These are phyloP conservation scores for Fusarium piperis DNA, from an alignment of 2,329 filamentous ascomycete genomes.

Conservation along the genomic window DNA sequence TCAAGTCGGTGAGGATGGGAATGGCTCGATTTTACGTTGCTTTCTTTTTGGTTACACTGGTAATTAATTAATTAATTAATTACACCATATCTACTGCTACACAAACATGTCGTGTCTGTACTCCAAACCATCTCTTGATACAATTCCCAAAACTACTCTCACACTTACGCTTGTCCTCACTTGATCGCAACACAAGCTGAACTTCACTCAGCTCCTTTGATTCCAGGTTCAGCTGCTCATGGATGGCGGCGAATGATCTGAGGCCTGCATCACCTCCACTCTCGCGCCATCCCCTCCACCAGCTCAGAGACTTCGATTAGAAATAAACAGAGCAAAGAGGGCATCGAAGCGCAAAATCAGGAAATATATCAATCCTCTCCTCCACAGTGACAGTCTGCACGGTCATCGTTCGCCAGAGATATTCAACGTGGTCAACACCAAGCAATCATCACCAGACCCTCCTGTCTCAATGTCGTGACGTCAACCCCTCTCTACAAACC, in stretches of 20 bases:
- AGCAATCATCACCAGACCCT: slow-evolving; percentile 26
- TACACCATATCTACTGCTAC: neutral
- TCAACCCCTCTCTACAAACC: slow-evolving; percentile 17
- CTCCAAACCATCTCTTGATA: neutral
- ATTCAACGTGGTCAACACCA: slow-evolving; percentile 15
- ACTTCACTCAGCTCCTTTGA: neutral
- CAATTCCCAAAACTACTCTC: neutral
- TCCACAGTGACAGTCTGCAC: slow-evolving; percentile 1
- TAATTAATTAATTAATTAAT: neutral
- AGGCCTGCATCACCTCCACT: neutral
- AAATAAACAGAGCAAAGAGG: neutral
- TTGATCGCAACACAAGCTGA: neutral
- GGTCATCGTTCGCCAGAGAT: neutral
- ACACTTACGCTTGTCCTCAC: neutral
- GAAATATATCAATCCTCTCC: neutral
- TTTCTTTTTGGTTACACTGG: neutral
- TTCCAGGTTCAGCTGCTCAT: slow-evolving; percentile 27
- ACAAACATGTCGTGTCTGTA: neutral
- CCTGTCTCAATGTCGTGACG: slow-evolving; percentile 21
- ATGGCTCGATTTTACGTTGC: neutral
- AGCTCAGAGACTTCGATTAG: neutral
- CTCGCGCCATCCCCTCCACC: neutral
- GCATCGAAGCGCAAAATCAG: neutral
- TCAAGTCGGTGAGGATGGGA: slow-evolving; percentile 1
- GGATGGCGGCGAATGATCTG: neutral